These are phyloP conservation scores for Rhizodiscina lignyota DNA, from an alignment of 495 filamentous ascomycete species.

Conservation along the genomic window DNA sequence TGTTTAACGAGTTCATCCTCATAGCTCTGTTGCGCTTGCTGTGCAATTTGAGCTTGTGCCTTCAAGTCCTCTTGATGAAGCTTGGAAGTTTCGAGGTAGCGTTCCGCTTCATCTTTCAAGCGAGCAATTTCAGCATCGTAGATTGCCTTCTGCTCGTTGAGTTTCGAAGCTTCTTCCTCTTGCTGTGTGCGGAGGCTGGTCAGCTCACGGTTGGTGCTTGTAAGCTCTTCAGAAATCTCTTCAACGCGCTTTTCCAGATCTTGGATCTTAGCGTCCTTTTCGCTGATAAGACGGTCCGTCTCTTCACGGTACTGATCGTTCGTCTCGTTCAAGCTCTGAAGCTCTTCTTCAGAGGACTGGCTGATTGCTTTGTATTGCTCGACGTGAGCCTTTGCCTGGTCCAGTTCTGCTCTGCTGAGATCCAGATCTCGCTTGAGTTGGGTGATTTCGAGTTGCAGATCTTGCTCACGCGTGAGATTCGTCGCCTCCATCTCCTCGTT, in stretches of 20 bases:
- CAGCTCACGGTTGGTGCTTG: conserved; percentile 62
- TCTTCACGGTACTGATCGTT: conserved; percentile 77
- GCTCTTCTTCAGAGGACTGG: conserved; percentile 72
- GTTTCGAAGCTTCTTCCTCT: conserved; percentile 49
- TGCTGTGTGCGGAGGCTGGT: conserved; percentile 60
- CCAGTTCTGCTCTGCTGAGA: conserved; percentile 54
- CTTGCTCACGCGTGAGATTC: conserved; percentile 55
- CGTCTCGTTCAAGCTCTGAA: conserved; percentile 59
- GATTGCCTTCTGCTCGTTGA: conserved; percentile 62
- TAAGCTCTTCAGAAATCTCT: conserved; percentile 66
- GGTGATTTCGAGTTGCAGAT: conserved; percentile 62
- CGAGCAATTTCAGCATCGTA: conserved; percentile 62
- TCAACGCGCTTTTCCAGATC: conserved; percentile 69
- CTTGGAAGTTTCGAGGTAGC: conserved; percentile 54
- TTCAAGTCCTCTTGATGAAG: conserved; percentile 82
- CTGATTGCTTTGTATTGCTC: conserved; percentile 85
- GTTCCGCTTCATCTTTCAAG: conserved; percentile 71
- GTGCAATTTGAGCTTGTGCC: conserved; percentile 81
- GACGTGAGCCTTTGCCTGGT: conserved; percentile 58
- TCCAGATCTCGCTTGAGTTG: conserved; percentile 74
- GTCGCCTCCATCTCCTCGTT: conserved; percentile 28
- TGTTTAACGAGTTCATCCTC: conserved; percentile 88
- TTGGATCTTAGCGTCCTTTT: conserved; percentile 59
- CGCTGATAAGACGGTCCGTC: conserved; percentile 51
- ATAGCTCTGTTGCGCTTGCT: conserved; percentile 86